These are phyloP conservation scores for Rhodotorula sphaerocarpa DNA, from an alignment of 768 basidiomycete genomes.

Conservation along the genomic window DNA sequence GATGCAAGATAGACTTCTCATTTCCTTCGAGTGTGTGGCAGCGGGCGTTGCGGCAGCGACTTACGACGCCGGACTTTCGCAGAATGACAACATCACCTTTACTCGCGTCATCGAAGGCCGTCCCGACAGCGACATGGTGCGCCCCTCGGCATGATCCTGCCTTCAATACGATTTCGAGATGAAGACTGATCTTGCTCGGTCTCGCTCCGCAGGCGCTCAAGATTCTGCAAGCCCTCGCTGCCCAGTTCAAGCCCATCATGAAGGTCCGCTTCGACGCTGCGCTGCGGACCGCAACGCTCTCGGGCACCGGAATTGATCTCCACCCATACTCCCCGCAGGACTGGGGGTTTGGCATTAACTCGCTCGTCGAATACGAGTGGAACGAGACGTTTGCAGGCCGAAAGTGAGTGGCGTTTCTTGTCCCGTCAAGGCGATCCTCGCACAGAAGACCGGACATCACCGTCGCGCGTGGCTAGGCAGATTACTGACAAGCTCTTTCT, in stretches of 20 bases:
- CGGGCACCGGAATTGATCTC: neutral
- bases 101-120: slow-evolving; percentile 7
- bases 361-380: slow-evolving; percentile 32
- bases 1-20: too few species aligned
- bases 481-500: neutral
- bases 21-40: too few species aligned
- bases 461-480: too few species aligned
- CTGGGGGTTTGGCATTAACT: slow-evolving; percentile 17
- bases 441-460: too few species aligned
- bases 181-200: neutral
- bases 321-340: neutral
- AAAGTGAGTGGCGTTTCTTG: slow-evolving; percentile 2
- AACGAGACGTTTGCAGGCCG: slow-evolving; percentile 28
- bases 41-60: neutral
- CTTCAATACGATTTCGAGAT: neutral
- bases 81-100: slow-evolving; percentile 30
- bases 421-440: too few species aligned
- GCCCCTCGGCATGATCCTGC: too few species aligned
- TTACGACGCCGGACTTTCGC: neutral
- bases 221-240: slow-evolving; percentile 25
- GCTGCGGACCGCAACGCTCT: neutral
- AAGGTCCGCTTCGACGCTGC: neutral
- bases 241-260: slow-evolving; percentile 32
- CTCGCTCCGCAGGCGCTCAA: slow-evolving; percentile 9
- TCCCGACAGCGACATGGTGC: slow-evolving; percentile 10